Evolutionary conservation across 2,329 filamentous ascomycete genomes (phyloP).

Genomic region (Ceratocystis cubensis): DNA sequence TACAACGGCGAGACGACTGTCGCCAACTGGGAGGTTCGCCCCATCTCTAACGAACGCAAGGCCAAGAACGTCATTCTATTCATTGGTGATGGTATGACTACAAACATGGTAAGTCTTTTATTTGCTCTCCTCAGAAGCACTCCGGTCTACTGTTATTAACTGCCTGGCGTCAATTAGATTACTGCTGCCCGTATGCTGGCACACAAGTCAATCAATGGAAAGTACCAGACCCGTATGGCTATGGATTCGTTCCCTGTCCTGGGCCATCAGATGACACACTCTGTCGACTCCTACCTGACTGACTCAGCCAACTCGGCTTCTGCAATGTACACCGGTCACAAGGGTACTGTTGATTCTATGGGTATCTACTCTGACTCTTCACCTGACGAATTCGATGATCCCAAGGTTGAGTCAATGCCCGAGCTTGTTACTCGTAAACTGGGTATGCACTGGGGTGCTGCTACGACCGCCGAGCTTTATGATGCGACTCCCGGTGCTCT

Average conservation of each 20-base stretch:
- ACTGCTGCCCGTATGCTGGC: constrained; percentile 68
- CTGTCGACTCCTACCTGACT: constrained; percentile 72
- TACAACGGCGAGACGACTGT: constrained; percentile 58
- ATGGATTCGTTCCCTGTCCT: constrained; percentile 77
- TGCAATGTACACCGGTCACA: constrained; percentile 71
- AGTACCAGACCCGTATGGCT: constrained; percentile 62
- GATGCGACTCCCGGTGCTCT: constrained; percentile 73
- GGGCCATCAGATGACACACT: constrained; percentile 82
- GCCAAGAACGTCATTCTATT: constrained; percentile 80
- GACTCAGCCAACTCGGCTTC: constrained; percentile 78
- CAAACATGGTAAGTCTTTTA: constrained; percentile 45
- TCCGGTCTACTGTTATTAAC: neutral
- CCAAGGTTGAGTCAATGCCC: constrained; percentile 73
- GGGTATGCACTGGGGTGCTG: constrained; percentile 49
- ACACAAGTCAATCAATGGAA: constrained; percentile 73
- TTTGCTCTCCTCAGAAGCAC: too few species aligned
- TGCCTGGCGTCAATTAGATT: constrained; percentile 32
- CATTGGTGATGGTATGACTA: constrained; percentile 62
- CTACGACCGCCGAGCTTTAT: constrained; percentile 68
- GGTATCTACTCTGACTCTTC: constrained; percentile 70
- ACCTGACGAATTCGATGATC: constrained; percentile 61
- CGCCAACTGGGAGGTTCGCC: constrained; percentile 65
- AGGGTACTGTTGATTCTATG: constrained; percentile 70
- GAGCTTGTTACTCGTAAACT: constrained; percentile 62
- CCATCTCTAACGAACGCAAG: constrained; percentile 55